Evolutionary conservation across 345 rosid genomes (phyloP).

Genomic region (Brassica carinata): DNA sequence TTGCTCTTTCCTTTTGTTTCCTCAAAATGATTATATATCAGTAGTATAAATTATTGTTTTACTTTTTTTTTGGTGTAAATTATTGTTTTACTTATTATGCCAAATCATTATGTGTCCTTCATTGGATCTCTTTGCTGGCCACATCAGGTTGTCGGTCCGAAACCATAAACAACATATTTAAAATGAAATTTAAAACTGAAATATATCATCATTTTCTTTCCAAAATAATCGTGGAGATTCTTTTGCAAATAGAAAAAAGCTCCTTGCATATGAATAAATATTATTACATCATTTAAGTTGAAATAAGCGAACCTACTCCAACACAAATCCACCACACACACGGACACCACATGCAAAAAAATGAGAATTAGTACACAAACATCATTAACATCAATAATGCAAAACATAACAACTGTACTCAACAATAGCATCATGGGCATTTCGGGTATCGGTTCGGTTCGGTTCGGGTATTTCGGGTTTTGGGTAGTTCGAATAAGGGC

Average conservation of each 20-base stretch:
- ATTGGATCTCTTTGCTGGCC: not conserved
- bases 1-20: too few relatives aligned
- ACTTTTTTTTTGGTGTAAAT: not conserved
- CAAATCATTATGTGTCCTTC: not conserved
- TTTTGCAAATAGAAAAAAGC: not conserved
- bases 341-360: constrained; percentile 3
- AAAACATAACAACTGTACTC: constrained; percentile 59
- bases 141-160: not conserved
- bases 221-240: not conserved
- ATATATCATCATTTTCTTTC: not conserved
- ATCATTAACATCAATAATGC: constrained; percentile 46
- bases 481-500: too few relatives aligned
- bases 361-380: not conserved
- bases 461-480: too few relatives aligned
- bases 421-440: constrained; percentile 53
- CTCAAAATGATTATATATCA: too few relatives aligned
- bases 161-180: not conserved
- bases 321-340: constrained; percentile 15
- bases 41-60: too few relatives aligned
- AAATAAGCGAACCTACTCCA: not conserved
- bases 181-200: not conserved
- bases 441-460: too few relatives aligned
- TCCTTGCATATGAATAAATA: not conserved
- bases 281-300: not conserved
- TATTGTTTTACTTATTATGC: not conserved